phyloP scores from a whole-genome alignment of 176 grass and related monocot species.

The Coix lacrymajobi region DNA sequence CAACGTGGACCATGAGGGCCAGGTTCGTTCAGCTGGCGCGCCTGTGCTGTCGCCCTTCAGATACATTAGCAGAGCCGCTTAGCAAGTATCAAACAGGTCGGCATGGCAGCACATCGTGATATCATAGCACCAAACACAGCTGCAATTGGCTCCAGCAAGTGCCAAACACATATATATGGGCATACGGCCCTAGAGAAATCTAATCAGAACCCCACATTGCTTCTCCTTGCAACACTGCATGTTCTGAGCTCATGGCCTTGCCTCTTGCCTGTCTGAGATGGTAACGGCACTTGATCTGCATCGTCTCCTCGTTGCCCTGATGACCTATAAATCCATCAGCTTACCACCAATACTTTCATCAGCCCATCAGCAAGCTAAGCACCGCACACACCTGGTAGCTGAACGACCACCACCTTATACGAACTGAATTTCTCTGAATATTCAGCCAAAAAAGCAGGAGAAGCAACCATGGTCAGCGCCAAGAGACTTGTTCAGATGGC shows the following conservation, averaged over 20 bases:
- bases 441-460: not conserved
- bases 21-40: not conserved
- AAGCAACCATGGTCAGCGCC: slow-evolving; percentile 22
- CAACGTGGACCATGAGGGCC: not conserved
- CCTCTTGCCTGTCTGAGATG: slow-evolving; percentile 17
- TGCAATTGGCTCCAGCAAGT: not conserved
- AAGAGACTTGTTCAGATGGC: slow-evolving; percentile 43
- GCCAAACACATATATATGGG: slow-evolving; percentile 1
- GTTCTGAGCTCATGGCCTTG: slow-evolving; percentile 24
- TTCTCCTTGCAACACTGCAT: slow-evolving; percentile 4
- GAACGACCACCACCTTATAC: not conserved
- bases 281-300: not conserved
- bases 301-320: not conserved
- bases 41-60: no score
- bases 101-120: not conserved
- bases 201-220: not conserved
- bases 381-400: not conserved
- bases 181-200: not conserved
- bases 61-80: not conserved
- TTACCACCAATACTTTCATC: not conserved
- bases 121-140: not conserved
- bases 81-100: not conserved
- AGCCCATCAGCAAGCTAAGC: not conserved
- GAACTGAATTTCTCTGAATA: not conserved
- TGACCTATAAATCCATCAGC: not conserved